Percentiles rank a stretch among this genome's conserved stretches.
Evolutionary conservation across 2,329 filamentous ascomycete genomes (phyloP).

Genomic region (Fusarium succisae): DNA sequence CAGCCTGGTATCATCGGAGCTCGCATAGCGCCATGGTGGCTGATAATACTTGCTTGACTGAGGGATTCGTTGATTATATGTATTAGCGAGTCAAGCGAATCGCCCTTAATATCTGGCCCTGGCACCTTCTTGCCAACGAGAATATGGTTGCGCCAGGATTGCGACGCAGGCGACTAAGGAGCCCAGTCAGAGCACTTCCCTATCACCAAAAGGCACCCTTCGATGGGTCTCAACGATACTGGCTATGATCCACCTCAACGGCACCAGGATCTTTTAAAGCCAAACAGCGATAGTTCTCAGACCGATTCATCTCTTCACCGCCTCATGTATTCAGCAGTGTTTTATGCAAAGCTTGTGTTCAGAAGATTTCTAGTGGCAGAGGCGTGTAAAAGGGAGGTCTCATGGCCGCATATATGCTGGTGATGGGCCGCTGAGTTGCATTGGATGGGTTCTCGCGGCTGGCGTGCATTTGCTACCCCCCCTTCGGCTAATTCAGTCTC

Average conservation of each 20-base stretch:
- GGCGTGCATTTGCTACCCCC: slow-evolving; percentile 36
- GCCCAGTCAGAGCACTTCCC: slow-evolving; percentile 19
- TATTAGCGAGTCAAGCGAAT: slow-evolving; percentile 1
- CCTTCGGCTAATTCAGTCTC: slow-evolving; percentile 28
- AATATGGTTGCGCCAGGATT: slow-evolving; percentile 18
- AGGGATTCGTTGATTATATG: slow-evolving; percentile 9
- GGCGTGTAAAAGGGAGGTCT: slow-evolving; percentile 32
- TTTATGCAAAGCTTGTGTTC: slow-evolving; percentile 36
- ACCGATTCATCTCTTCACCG: slow-evolving; percentile 41
- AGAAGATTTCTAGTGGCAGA: slow-evolving; percentile 37
- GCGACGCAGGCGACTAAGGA: slow-evolving; percentile 10
- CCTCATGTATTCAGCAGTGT: slow-evolving; percentile 37
- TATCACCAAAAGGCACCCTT: slow-evolving; percentile 24
- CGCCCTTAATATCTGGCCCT: slow-evolving; percentile 5
- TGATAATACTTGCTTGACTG: neutral
- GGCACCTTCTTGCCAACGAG: neutral
- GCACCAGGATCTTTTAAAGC: slow-evolving; percentile 25
- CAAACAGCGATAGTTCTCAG: slow-evolving; percentile 38
- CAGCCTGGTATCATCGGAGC: slow-evolving; percentile 10
- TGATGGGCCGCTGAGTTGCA: slow-evolving; percentile 42
- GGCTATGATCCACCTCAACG: slow-evolving; percentile 36
- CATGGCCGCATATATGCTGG: slow-evolving; percentile 37
- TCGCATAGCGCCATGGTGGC: neutral
- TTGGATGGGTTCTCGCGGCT: slow-evolving; percentile 38
- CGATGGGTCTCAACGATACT: slow-evolving; percentile 29